Base-by-base conservation (phyloP, 1,284 basidiomycete genomes). In the Veloboletus limbatus region DNA sequence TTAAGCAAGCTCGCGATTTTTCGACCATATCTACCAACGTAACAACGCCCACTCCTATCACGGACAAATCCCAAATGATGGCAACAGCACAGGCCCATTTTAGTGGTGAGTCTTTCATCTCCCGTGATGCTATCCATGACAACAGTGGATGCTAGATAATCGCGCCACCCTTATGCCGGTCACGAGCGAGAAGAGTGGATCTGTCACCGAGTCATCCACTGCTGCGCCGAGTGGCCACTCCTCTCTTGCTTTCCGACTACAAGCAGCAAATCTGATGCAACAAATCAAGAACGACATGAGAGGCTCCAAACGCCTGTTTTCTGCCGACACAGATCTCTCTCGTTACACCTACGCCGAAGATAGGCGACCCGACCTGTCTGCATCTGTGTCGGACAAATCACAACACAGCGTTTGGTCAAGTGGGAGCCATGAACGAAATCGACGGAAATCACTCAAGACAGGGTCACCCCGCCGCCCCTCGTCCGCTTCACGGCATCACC, bases 221-320 rank as follows among this genome's bases (percentile, higher is more conserved):
- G 59, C 58, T 26, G 54, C 50, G 4, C 60, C 57, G 9, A 65
- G 67, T 16, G 55, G 54, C 0, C 78, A 78, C 48, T 82, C 82
- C 0, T 83, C 85, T 14, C 69, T 81, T 24, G 79, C 76, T 10
- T 88, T 88, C 59, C 76, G 89, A 30, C 73, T 81, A 54, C 81
- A 88, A 54, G 91, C 87, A 4, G 86, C 80, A 10, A 80, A 76
- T 30, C 69, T 93, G 37, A 91, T 94, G 86, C 85, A 84, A 14
- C 86, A 89, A 53, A 90, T 92, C 52, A 85, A 86, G 65, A 75
- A 73, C 45, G 85, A 88, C 54, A 78, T 88, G 73, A 82, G 79
- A 56, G 76, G 78, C 8, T 74, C 78, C 33, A 87, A 85, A 61
- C 81, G 85, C 16, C 54, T 85, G 2, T 82, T 85, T 56, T 86